Conservation (phyloP, 1,139 yeast genomes). For the Protomyces arabidopsidicola region DNA sequence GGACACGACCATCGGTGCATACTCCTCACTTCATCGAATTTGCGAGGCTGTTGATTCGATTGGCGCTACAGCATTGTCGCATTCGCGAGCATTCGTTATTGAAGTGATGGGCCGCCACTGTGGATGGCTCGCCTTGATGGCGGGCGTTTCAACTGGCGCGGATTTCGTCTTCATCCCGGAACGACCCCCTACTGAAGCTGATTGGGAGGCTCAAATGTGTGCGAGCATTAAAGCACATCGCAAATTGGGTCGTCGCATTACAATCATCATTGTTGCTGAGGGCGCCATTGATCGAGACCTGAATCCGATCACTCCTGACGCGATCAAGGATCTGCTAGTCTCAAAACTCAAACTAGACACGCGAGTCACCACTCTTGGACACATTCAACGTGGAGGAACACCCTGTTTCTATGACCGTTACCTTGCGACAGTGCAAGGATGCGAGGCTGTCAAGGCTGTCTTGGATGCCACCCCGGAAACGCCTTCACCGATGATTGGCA, state of each 20-base stretch:
- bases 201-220: slow-evolving; percentile 66
- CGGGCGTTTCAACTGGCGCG: slow-evolving; percentile 93
- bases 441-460: slow-evolving; percentile 92
- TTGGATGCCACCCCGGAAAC: slow-evolving; percentile 81
- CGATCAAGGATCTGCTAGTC: slow-evolving; percentile 74
- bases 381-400: slow-evolving; percentile 97
- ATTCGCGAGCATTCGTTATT: slow-evolving; percentile 93
- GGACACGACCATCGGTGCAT: slow-evolving; percentile 95
- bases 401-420: slow-evolving; percentile 92
- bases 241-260: slow-evolving; percentile 80
- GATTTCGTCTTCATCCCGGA: slow-evolving; percentile 93
- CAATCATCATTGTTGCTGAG: slow-evolving; percentile 94
- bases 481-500: slow-evolving; percentile 93
- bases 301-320: slow-evolving; percentile 71
- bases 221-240: slow-evolving; percentile 56
- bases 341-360: slow-evolving; percentile 78
- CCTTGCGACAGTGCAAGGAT: slow-evolving; percentile 92
- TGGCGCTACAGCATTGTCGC: slow-evolving; percentile 95
- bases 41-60: slow-evolving; percentile 91
- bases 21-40: slow-evolving; percentile 86
- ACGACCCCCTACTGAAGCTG: slow-evolving; percentile 55
- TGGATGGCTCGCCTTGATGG: slow-evolving; percentile 97
- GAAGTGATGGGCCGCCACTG: slow-evolving; percentile 99
- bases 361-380: slow-evolving; percentile 90
- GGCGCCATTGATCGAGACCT: slow-evolving; percentile 88